phyloP scores from a whole-genome alignment of 257 asterid genomes.

The Jacaranda mimosifolia region DNA sequence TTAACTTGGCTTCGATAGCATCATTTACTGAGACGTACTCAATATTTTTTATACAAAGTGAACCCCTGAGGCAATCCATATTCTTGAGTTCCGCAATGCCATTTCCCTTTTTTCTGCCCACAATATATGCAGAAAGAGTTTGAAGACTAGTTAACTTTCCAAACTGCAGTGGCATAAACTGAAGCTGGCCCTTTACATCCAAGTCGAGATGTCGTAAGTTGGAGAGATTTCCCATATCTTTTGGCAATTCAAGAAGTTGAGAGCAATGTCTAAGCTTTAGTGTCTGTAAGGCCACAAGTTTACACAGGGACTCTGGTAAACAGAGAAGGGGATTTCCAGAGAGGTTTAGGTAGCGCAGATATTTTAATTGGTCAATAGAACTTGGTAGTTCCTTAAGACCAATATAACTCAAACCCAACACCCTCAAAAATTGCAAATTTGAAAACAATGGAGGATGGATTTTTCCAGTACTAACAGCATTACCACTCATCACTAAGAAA shows the following conservation, averaged over 20 bases:
- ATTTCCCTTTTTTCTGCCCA: slow-evolving; percentile 5
- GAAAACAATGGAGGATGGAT: neutral
- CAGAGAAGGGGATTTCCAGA: slow-evolving; percentile 25
- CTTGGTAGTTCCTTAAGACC: slow-evolving; percentile 11
- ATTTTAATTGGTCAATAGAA: neutral
- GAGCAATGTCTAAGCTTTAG: slow-evolving; percentile 34
- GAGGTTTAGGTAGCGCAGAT: slow-evolving; percentile 40
- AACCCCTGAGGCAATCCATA: slow-evolving; percentile 41
- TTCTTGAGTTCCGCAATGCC: slow-evolving; percentile 29
- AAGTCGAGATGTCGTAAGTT: slow-evolving; percentile 42
- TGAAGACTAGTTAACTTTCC: slow-evolving; percentile 40
- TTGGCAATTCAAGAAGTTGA: slow-evolving; percentile 23
- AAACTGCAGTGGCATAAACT: slow-evolving; percentile 28
- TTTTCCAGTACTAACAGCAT: neutral
- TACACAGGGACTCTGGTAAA: slow-evolving; percentile 13
- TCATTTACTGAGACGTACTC: neutral
- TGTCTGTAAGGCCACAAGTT: slow-evolving; percentile 29
- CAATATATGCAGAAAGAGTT: slow-evolving; percentile 30
- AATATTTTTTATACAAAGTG: slow-evolving; percentile 42
- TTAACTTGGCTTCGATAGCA: slow-evolving; percentile 22
- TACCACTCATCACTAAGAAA: slow-evolving; percentile 21
- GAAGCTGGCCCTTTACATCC: slow-evolving; percentile 16
- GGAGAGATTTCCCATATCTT: slow-evolving; percentile 32
- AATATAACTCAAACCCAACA: slow-evolving; percentile 27
- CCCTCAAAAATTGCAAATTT: slow-evolving; percentile 27